phyloP scores from a whole-genome alignment of 2,329 filamentous ascomycete species.

The Diaporthe vaccinii region DNA sequence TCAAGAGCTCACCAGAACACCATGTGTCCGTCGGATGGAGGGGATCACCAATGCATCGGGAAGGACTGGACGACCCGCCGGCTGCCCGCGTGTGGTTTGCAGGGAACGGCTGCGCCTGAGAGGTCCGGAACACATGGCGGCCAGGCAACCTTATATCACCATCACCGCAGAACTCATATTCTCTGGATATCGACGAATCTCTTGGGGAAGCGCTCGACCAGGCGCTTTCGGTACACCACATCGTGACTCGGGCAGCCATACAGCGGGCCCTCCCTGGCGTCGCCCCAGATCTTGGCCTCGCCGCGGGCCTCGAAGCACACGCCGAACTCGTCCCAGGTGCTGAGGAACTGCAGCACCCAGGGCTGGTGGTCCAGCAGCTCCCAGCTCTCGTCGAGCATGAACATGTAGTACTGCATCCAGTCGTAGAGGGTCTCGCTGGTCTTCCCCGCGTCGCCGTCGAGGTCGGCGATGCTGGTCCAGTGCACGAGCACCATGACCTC shows the following conservation, averaged over 20 bases:
- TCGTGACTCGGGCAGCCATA: conserved; percentile 41
- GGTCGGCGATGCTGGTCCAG: conserved; percentile 41
- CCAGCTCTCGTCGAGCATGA: conserved; percentile 41
- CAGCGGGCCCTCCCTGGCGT: conserved; percentile 39
- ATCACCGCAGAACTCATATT: conserved; percentile 31
- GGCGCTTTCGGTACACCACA: conserved; percentile 39
- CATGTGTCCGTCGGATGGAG: not conserved
- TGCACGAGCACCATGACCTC: conserved; percentile 41
- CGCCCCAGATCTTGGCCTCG: conserved; percentile 39
- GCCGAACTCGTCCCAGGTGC: conserved; percentile 40
- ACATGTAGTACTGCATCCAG: conserved; percentile 42
- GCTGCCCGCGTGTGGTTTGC: not conserved
- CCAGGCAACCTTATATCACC: conserved; percentile 1
- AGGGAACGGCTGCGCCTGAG: no score
- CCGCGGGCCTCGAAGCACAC: conserved; percentile 39
- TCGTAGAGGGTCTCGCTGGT: conserved; percentile 38
- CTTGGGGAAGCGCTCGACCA: conserved; percentile 41
- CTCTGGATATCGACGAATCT: conserved; percentile 38
- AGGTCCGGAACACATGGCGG: not conserved
- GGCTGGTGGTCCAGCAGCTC: conserved; percentile 39
- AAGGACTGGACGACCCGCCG: not conserved
- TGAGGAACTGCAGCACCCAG: conserved; percentile 41
- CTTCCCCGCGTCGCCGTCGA: conserved; percentile 33
- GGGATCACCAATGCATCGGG: not conserved
- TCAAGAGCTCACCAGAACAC: not conserved